Evolutionary conservation across 1,139 yeast species (phyloP).

Genomic region (Scheffersomyces parashehatae): DNA sequence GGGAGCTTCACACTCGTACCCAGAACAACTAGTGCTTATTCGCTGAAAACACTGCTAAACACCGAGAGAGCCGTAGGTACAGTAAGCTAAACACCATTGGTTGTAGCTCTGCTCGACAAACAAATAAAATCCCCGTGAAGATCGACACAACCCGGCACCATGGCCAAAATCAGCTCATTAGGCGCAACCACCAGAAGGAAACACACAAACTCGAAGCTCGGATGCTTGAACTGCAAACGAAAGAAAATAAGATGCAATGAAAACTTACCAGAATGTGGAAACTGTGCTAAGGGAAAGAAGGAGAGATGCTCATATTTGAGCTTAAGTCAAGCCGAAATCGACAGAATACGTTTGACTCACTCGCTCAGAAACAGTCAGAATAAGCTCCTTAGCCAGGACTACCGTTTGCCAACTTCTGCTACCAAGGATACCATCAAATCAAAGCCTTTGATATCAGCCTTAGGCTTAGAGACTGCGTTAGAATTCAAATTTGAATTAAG

Average conservation of each 20-base stretch:
- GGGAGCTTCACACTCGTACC: no score
- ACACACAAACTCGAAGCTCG: conserved; percentile 46
- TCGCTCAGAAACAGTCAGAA: conserved; percentile 31
- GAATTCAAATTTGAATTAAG: conserved; percentile 29
- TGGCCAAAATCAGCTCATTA: conserved; percentile 1
- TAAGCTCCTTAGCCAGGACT: conserved; percentile 25
- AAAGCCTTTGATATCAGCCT: neutral
- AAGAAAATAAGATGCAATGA: conserved; percentile 52
- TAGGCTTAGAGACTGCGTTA: neutral
- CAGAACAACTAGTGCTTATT: no score
- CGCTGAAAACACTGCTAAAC: no score
- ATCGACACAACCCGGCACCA: neutral
- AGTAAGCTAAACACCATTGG: no score
- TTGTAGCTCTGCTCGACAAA: no score
- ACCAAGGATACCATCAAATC: neutral
- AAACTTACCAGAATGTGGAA: conserved; percentile 40
- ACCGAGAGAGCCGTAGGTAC: no score
- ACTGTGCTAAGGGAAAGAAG: conserved; percentile 36
- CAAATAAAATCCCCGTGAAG: no score
- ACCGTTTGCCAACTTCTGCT: conserved; percentile 30
- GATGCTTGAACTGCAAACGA: conserved; percentile 45
- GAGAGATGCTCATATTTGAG: conserved; percentile 35
- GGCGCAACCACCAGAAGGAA: conserved; percentile 25
- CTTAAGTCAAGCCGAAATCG: conserved; percentile 24
- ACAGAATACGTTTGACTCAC: conserved; percentile 29